Percentiles rank a stretch among this genome's conserved stretches.
phyloP scores from a whole-genome alignment of 1,284 basidiomycete genomes.

The Ganoderma lucidum region DNA sequence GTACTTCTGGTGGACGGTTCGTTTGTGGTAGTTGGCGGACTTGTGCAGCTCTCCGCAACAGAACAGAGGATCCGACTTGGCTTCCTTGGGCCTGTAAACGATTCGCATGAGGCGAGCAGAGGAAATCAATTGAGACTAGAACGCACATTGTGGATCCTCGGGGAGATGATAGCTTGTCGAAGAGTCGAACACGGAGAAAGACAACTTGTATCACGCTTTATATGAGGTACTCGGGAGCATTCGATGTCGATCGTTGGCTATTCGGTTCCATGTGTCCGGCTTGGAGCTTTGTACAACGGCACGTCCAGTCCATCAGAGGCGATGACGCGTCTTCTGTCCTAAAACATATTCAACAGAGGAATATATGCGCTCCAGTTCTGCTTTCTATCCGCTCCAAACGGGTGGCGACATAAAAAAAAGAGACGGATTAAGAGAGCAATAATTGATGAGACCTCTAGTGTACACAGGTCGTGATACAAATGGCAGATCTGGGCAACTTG shows the following conservation, averaged over 20 bases:
- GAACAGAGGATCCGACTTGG: slow-evolving; percentile 17
- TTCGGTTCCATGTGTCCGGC: slow-evolving; percentile 1
- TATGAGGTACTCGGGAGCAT: background rate
- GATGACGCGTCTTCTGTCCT: slow-evolving; percentile 1
- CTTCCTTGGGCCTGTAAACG: slow-evolving; percentile 26
- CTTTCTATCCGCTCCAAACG: background rate
- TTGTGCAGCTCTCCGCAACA: slow-evolving; percentile 29
- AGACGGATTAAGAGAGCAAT: slow-evolving; percentile 5
- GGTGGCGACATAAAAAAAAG: no score
- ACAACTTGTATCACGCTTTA: background rate
- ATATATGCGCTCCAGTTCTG: background rate
- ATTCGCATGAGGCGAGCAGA: background rate
- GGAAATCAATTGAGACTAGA: background rate
- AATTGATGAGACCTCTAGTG: slow-evolving; percentile 11
- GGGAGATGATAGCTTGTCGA: background rate
- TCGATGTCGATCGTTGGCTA: background rate
- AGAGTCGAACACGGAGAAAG: background rate
- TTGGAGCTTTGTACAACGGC: background rate
- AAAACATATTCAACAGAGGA: background rate
- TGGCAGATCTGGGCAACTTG: background rate
- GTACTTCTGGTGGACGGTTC: slow-evolving; percentile 28
- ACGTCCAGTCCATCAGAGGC: background rate
- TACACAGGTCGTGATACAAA: slow-evolving; percentile 22
- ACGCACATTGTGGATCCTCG: background rate
- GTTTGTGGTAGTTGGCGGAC: slow-evolving; percentile 26